Evolutionary conservation across 768 basidiomycete species (phyloP).

Genomic region (Lactarius hatsudake): DNA sequence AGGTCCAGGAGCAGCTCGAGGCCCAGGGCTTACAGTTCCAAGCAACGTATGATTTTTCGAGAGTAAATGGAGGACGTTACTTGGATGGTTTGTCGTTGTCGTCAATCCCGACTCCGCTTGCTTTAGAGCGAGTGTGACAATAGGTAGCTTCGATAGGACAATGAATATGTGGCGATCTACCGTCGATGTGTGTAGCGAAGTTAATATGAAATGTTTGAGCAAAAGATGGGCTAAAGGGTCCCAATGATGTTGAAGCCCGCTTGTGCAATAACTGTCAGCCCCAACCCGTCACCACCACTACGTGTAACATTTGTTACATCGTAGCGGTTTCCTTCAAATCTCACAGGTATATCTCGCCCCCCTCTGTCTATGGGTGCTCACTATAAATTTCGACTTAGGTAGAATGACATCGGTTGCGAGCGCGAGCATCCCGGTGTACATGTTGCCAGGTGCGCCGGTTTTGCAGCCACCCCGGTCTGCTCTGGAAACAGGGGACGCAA

Average conservation of each 20-base stretch:
- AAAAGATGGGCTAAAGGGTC: constrained; percentile 12
- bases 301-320: constrained; percentile 21
- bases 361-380: constrained; percentile 6
- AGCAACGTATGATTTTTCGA: not conserved
- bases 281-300: constrained; percentile 23
- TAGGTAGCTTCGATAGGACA: constrained; percentile 3
- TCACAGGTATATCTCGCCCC: not conserved
- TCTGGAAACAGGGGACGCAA: constrained; percentile 54
- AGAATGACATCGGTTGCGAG: constrained; percentile 71
- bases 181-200: constrained; percentile 4
- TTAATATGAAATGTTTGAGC: constrained; percentile 14
- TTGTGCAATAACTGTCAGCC: constrained; percentile 24
- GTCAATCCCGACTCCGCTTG: not conserved
- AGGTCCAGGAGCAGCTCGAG: not conserved
- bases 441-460: constrained; percentile 69
- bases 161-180: constrained; percentile 8
- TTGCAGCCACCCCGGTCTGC: constrained; percentile 79
- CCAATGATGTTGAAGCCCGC: constrained; percentile 11
- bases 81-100: not conserved
- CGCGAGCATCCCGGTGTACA: constrained; percentile 64
- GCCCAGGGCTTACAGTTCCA: not conserved
- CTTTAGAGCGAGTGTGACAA: not conserved
- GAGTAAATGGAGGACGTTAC: constrained; percentile 1
- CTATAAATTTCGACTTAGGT: constrained; percentile 12
- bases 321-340: constrained; percentile 18